phyloP scores from a whole-genome alignment of 2,329 filamentous ascomycete species.

The Plectosphaerella cucumerina region DNA sequence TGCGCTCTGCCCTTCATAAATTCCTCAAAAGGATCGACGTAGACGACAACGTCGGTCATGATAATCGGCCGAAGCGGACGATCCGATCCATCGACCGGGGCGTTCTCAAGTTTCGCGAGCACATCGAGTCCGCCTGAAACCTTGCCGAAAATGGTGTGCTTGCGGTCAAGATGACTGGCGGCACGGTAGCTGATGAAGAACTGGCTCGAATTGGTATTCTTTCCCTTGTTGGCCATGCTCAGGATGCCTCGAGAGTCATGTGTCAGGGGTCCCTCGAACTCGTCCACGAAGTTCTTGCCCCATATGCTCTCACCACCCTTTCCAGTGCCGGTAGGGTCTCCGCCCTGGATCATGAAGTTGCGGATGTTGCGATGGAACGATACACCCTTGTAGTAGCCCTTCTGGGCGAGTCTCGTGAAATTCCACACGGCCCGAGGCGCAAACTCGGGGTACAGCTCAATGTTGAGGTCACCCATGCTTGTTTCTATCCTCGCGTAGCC shows the following conservation, averaged over 20 bases:
- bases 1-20: conserved; percentile 73
- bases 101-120: conserved; percentile 71
- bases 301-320: conserved; percentile 87
- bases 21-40: conserved; percentile 93
- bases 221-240: conserved; percentile 98
- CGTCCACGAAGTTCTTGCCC: conserved; percentile 92
- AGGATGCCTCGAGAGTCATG: conserved; percentile 77
- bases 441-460: conserved; percentile 87
- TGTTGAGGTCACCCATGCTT: conserved; percentile 75
- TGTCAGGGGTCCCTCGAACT: conserved; percentile 84
- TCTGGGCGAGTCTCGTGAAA: conserved; percentile 82
- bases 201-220: conserved; percentile 93
- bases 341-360: conserved; percentile 97
- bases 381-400: conserved; percentile 83
- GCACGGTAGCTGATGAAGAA: conserved; percentile 91
- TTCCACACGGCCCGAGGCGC: conserved; percentile 97
- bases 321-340: conserved; percentile 89
- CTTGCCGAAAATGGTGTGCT: conserved; percentile 94
- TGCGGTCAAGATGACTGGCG: conserved; percentile 81
- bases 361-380: conserved; percentile 90
- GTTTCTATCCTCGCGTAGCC: conserved; percentile 91
- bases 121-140: conserved; percentile 74
- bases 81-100: conserved; percentile 70
- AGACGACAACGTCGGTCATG: conserved; percentile 80
- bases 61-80: conserved; percentile 72